Conservation (phyloP, 306 rosid genomes). For the cucumber (Cucumis sativus) region Cucumber_9930_V3 NC_026661.2:5272501-5273000, state of each 20-base stretch:
- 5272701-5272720: not conserved
- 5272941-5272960: too few species aligned
- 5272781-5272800: conserved; percentile 5
- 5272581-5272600: not conserved
- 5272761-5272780: conserved; percentile 7
- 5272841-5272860: not conserved
- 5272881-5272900: too few species aligned
- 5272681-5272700: not conserved
- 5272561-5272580: conserved; percentile 70
- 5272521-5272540: conserved; percentile 26
- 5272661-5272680: not conserved
- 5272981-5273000: too few species aligned
- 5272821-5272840: not conserved
- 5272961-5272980: too few species aligned
- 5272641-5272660: conserved; percentile 3
- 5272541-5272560: conserved; percentile 32
- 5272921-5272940: too few species aligned
- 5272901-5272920: too few species aligned
- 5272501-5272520: conserved; percentile 21
- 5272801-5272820: conserved; percentile 25
- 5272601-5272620: not conserved
- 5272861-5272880: not conserved
- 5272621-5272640: conserved; percentile 2
- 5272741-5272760: conserved; percentile 2
- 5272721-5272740: not conserved